Percentiles rank a stretch among this genome's conserved stretches.
These are phyloP conservation scores for Tolypocladium endophyticum DNA, from an alignment of 2,329 filamentous ascomycete genomes.

Conservation along the genomic window DNA sequence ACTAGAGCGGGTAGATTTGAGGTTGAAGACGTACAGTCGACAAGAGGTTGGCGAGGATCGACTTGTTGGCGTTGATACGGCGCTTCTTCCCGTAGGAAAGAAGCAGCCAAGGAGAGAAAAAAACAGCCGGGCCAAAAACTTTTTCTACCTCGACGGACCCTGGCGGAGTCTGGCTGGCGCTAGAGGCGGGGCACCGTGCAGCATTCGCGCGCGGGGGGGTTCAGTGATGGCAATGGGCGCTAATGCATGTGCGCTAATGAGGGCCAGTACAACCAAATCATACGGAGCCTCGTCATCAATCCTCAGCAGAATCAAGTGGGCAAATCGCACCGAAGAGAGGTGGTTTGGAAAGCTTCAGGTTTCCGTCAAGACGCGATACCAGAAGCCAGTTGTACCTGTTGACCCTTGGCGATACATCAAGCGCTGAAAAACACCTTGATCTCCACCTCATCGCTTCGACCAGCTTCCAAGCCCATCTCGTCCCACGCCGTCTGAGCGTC, in stretches of 20 bases:
- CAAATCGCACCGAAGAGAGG: too few species aligned
- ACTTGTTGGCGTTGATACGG: constrained; percentile 27
- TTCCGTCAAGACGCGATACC: too few species aligned
- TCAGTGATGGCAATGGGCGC: neutral
- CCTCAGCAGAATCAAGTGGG: too few species aligned
- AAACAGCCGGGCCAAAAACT: constrained; percentile 25
- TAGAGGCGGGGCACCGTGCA: neutral
- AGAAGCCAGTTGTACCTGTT: too few species aligned
- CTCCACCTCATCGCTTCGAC: constrained; percentile 73
- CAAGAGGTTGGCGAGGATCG: constrained; percentile 13
- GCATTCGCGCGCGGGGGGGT: neutral
- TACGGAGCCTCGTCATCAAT: too few species aligned
- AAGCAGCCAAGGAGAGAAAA: constrained; percentile 30
- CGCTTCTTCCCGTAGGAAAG: constrained; percentile 45
- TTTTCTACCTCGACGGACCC: constrained; percentile 18
- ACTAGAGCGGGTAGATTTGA: constrained; percentile 18
- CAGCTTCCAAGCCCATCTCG: constrained; percentile 55
- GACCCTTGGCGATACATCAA: constrained; percentile 6
- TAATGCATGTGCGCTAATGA: neutral
- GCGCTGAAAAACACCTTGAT: constrained; percentile 50
- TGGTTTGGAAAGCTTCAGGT: too few species aligned
- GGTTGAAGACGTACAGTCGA: constrained; percentile 31
- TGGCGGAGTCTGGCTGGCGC: constrained; percentile 1
- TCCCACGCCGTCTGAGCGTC: constrained; percentile 71
- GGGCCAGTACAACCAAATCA: too few species aligned